phyloP scores from a whole-genome alignment of 306 rosid genomes.

The Carpinus viminea region DNA sequence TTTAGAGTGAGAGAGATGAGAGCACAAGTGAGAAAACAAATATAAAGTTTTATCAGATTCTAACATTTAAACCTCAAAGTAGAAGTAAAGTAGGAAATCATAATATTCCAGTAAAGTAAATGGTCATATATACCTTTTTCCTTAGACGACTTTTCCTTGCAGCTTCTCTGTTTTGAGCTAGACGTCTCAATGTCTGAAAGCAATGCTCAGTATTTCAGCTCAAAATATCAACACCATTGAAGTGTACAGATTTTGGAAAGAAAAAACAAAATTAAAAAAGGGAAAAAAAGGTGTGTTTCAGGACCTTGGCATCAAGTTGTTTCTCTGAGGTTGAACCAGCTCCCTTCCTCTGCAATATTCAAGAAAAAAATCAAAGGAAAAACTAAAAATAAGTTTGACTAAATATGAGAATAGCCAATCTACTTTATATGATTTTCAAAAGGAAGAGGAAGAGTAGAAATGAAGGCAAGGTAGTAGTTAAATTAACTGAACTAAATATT shows the following conservation, averaged over 20 bases:
- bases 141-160: slow-evolving; percentile 93
- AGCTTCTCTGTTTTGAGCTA: slow-evolving; percentile 97
- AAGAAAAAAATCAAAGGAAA: background rate
- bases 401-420: background rate
- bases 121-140: slow-evolving; percentile 65
- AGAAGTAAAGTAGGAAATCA: background rate
- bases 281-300: slow-evolving; percentile 5
- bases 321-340: slow-evolving; percentile 75
- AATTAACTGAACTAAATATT: background rate
- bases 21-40: background rate
- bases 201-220: slow-evolving; percentile 23
- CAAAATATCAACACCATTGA: slow-evolving; percentile 11
- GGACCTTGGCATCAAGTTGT: slow-evolving; percentile 87
- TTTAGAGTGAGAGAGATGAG: slow-evolving; percentile 5
- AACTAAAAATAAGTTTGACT: too few species aligned
- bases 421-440: background rate
- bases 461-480: slow-evolving; percentile 8
- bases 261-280: background rate
- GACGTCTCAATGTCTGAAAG: slow-evolving; percentile 77
- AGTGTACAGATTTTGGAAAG: background rate
- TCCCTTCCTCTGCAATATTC: slow-evolving; percentile 76
- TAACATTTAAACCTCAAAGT: background rate
- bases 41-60: background rate
- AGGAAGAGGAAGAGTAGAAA: background rate
- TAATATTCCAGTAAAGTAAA: slow-evolving; percentile 8